phyloP scores from a whole-genome alignment of 2,329 filamentous ascomycete genomes.

The Monosporascus sp. region DNA sequence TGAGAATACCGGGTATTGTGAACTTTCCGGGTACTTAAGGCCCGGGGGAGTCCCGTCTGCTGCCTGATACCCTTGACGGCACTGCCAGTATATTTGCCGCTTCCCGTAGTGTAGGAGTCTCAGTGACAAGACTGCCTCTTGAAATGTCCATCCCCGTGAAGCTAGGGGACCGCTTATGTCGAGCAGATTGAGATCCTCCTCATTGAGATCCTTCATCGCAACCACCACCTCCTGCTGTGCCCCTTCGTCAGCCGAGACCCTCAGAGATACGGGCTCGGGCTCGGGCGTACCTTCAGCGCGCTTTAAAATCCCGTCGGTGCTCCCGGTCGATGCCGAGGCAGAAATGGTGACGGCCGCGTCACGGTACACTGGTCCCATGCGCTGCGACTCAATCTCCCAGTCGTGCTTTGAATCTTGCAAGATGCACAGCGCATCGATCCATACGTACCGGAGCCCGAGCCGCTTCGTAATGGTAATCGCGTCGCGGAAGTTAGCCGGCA shows the following conservation, averaged over 20 bases:
- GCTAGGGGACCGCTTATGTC: not conserved
- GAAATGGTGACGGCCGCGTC: conserved; percentile 2
- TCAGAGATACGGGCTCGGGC: no score
- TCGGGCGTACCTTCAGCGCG: not conserved
- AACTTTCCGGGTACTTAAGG: not conserved
- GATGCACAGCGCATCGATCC: conserved; percentile 5
- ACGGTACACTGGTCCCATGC: conserved; percentile 1
- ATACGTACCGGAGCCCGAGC: conserved; percentile 3
- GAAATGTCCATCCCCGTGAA: conserved; percentile 3
- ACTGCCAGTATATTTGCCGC: conserved; percentile 4
- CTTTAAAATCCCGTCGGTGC: conserved; percentile 1
- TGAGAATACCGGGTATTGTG: no score
- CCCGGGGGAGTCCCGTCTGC: not conserved
- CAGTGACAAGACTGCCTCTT: conserved; percentile 2
- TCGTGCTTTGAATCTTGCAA: conserved; percentile 3
- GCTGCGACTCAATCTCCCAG: conserved; percentile 1
- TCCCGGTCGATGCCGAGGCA: not conserved
- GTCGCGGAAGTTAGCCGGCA: conserved; percentile 5
- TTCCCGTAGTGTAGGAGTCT: conserved; percentile 1
- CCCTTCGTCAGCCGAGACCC: no score
- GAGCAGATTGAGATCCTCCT: not conserved
- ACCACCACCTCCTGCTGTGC: no score
- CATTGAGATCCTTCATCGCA: not conserved
- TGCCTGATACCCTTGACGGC: not conserved
- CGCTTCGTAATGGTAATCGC: conserved; percentile 3